A percentile compares a stretch with the other conserved stretches of the same genome.
Evolutionary conservation across 2,329 filamentous ascomycete species (phyloP).

Genomic region (Chrysoporthe deuterocubensis): DNA sequence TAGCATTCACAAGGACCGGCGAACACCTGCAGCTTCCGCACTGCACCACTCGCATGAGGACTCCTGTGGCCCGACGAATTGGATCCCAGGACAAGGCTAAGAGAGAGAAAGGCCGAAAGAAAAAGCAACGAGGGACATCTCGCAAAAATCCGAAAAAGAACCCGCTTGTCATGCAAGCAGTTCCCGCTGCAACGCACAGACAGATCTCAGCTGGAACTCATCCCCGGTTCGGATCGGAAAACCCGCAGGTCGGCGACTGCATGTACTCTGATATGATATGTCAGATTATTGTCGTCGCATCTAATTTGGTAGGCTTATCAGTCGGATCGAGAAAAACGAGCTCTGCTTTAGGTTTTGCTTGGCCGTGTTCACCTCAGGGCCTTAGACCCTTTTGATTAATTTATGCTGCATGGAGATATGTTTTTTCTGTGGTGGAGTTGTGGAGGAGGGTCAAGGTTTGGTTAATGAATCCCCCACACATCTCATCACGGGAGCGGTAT

Average conservation of each 20-base stretch:
- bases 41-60: neutral
- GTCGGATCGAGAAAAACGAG: neutral
- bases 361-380: neutral
- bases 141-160: neutral
- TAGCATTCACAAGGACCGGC: neutral
- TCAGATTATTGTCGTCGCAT: neutral
- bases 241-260: slow-evolving; percentile 4
- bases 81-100: neutral
- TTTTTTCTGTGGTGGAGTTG: too few species aligned
- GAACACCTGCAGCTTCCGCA: neutral
- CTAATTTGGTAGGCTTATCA: neutral
- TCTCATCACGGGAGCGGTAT: too few species aligned
- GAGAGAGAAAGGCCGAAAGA: neutral
- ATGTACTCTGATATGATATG: neutral
- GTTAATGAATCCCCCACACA: too few species aligned
- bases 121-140: neutral
- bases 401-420: too few species aligned
- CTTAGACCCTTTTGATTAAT: too few species aligned
- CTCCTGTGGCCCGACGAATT: neutral
- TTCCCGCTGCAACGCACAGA: neutral
- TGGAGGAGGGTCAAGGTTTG: too few species aligned
- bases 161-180: neutral
- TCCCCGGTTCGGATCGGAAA: slow-evolving; percentile 1
- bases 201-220: slow-evolving; percentile 1
- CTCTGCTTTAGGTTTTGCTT: too few species aligned